Base-by-base conservation (phyloP, 1,139 yeast genomes). In the Yamadazyma atmosphaerica region DNA sequence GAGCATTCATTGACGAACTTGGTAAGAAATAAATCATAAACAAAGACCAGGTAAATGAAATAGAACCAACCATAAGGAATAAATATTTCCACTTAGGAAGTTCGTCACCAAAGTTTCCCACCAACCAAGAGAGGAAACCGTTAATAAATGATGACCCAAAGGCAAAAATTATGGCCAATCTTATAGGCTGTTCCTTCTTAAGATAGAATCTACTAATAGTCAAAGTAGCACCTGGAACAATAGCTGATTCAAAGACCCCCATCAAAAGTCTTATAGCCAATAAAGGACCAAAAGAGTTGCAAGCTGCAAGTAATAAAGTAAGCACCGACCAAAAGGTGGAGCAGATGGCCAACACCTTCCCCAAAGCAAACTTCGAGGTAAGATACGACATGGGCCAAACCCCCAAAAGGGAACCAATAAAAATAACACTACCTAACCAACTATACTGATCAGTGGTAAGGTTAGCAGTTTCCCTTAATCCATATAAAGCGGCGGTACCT, bases 371-470 rank as follows among this genome's bases (percentile, higher is more conserved):
- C 36, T 49, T 56, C 41, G 59, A 64, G 32, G 60, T 42, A 16
- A 61, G 33, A 41, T 45, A 58, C 12, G 62, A 48, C 58, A 62
- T 59, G 3, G 78, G 77, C 51, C 64, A 60, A 49, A 63, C 65
- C 27, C 69, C 67, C n/a, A 59, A 64, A 19, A 76, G 55, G 22
- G 68, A 71, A 15, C 80, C 81, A 36, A 76, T 56, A 47, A 65
- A 75, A 33, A 75, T 54, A 34, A 70, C 59, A 1, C 77, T 61
- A 4, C 75, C 66, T 7, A 68, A 47, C 81, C 81, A 75, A 23
- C 73, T 59, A 47, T 72, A 76, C 41, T 70, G 62, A 36, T 60
- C 61, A n/a, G 72, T 72, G 1, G 41, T 47, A 40, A 75, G 53
- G 34, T 67, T 37, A 16, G 55, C 49, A 36, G 69, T 77, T 8